Evolutionary conservation across 768 basidiomycete genomes (phyloP).

Genomic region (Mycena maculata): DNA sequence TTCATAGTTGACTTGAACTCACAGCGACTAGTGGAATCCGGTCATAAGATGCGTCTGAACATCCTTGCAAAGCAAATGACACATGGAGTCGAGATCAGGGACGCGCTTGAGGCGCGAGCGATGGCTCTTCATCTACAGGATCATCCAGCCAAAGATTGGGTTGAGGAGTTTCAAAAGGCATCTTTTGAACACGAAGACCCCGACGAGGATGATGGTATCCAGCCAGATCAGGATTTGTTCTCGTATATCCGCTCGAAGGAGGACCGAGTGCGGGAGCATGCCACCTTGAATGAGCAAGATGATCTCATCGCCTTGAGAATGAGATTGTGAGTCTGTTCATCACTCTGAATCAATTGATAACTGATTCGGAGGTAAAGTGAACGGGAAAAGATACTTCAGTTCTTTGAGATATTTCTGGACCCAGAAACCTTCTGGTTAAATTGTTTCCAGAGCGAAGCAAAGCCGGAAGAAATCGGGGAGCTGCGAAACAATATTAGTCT

Average conservation of each 20-base stretch:
- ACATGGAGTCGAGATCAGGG: constrained; percentile 34
- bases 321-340: constrained; percentile 8
- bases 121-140: constrained; percentile 26
- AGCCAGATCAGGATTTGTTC: background rate
- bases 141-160: constrained; percentile 16
- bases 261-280: background rate
- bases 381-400: too few species aligned
- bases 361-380: too few species aligned
- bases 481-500: too few species aligned
- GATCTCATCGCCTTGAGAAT: constrained; percentile 13
- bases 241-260: background rate
- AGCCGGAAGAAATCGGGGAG: too few species aligned
- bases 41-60: constrained; percentile 44
- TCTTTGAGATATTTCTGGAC: too few species aligned
- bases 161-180: constrained; percentile 2
- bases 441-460: too few species aligned
- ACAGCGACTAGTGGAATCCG: constrained; percentile 39
- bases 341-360: too few species aligned
- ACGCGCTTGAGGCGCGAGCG: constrained; percentile 35
- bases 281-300: constrained; percentile 3
- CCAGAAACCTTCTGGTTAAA: too few species aligned
- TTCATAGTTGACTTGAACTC: background rate
- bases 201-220: too few species aligned
- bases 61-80: constrained; percentile 44
- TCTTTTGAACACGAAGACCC: background rate